Conservation (phyloP, 2,329 filamentous ascomycete species). For the Fusarium illudens region DNA sequence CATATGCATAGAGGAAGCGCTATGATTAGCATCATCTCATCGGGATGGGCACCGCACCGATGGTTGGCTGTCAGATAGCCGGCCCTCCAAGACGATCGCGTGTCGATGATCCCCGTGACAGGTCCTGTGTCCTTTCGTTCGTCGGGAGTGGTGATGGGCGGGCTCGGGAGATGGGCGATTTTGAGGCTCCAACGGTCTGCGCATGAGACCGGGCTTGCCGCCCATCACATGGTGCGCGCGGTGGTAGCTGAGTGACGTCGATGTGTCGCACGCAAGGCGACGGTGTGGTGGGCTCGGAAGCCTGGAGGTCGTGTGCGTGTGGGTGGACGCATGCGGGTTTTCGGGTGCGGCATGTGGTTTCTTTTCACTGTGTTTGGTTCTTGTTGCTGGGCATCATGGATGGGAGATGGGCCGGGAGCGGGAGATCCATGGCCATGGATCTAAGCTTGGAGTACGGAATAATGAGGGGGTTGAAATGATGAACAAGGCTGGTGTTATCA, state of each 20-base stretch:
- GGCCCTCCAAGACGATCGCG: too few relatives aligned
- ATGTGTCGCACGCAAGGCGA: constrained; percentile 21
- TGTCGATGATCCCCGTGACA: neutral
- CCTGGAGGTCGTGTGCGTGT: constrained; percentile 3
- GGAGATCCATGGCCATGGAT: neutral
- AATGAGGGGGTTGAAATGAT: neutral
- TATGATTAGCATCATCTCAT: neutral
- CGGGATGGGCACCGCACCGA: neutral
- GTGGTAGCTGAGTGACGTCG: constrained; percentile 30
- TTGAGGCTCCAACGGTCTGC: constrained; percentile 15
- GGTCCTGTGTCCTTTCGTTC: neutral
- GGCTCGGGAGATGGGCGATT: neutral
- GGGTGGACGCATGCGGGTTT: constrained; percentile 5
- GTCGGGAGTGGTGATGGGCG: neutral
- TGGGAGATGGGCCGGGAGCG: neutral
- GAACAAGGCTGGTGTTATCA: neutral
- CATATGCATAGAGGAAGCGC: neutral
- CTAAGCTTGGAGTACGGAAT: neutral
- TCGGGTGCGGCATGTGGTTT: neutral
- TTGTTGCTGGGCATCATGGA: neutral
- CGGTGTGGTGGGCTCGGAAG: constrained; percentile 7
- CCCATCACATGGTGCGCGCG: constrained; percentile 30
- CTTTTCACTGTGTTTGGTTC: neutral
- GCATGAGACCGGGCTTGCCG: constrained; percentile 30
- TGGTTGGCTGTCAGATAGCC: neutral